Conservation (phyloP, 2,329 filamentous ascomycete genomes). For the Metarhizium brunneum region DNA sequence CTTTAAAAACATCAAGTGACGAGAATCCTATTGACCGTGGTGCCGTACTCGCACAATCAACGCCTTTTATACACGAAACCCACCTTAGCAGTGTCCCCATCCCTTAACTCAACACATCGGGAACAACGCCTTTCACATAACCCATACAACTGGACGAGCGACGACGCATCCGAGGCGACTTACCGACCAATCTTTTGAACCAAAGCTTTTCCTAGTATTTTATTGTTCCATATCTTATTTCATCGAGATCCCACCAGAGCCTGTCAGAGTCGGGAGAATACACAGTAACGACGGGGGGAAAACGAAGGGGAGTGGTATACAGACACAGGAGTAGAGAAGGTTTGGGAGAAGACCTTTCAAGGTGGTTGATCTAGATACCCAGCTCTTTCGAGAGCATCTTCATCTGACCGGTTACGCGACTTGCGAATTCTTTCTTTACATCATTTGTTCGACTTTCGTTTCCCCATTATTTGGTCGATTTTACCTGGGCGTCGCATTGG, state of each 20-base stretch:
- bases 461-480: background rate
- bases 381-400: conserved; percentile 28
- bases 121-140: background rate
- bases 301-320: background rate
- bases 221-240: background rate
- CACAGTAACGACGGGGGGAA: conserved; percentile 1
- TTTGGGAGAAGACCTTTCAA: conserved; percentile 8
- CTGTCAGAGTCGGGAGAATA: background rate
- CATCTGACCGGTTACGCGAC: conserved; percentile 17
- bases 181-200: conserved; percentile 3
- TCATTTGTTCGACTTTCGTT: conserved; percentile 9
- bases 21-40: background rate
- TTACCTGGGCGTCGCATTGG: background rate
- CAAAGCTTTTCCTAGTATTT: conserved; percentile 8
- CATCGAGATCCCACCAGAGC: background rate
- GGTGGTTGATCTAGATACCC: conserved; percentile 29
- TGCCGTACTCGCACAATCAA: background rate
- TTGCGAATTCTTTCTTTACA: conserved; percentile 2
- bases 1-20: conserved; percentile 51
- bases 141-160: conserved; percentile 15
- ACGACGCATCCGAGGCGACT: conserved; percentile 15
- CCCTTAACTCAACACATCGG: background rate
- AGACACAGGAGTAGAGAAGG: background rate
- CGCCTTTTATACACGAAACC: background rate
- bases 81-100: background rate